Evolutionary conservation across 768 basidiomycete genomes (phyloP).

Genomic region (Naganishia vishniacii): DNA sequence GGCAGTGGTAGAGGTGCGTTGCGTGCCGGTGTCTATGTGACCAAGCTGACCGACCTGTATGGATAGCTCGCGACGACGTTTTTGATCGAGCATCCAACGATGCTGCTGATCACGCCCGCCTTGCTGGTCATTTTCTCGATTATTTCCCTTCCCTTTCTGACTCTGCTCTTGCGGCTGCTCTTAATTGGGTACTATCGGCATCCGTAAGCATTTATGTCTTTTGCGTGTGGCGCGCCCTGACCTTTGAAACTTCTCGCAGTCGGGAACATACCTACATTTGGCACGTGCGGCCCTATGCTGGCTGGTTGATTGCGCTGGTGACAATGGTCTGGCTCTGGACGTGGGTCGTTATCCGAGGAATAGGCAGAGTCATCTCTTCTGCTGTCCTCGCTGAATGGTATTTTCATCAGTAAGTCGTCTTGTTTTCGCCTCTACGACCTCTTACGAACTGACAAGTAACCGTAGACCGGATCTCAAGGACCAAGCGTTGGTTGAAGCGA

Average conservation of each 20-base stretch:
- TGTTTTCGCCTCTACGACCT: background rate
- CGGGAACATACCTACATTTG: slow-evolving; percentile 51
- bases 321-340: slow-evolving; percentile 64
- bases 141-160: slow-evolving; percentile 44
- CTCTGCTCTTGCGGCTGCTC: slow-evolving; percentile 43
- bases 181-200: slow-evolving; percentile 49
- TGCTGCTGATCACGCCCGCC: slow-evolving; percentile 45
- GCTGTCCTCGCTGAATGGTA: slow-evolving; percentile 91
- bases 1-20: slow-evolving; percentile 49
- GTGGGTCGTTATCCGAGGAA: slow-evolving; percentile 71
- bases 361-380: slow-evolving; percentile 68
- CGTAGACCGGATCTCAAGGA: slow-evolving; percentile 16
- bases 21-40: background rate
- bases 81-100: slow-evolving; percentile 44
- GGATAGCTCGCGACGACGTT: slow-evolving; percentile 44
- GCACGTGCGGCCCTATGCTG: slow-evolving; percentile 63
- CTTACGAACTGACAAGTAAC: background rate
- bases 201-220: too few relatives aligned
- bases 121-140: slow-evolving; percentile 45
- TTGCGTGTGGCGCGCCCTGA: too few relatives aligned
- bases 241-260: slow-evolving; percentile 18
- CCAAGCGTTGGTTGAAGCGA: slow-evolving; percentile 53
- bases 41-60: slow-evolving; percentile 2
- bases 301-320: slow-evolving; percentile 63
- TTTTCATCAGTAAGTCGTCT: slow-evolving; percentile 58